Percentiles rank a stretch among this genome's conserved stretches.
Evolutionary conservation across 805 yeast genomes (phyloP).

Genomic region (Cyberlindnera petersonii): DNA sequence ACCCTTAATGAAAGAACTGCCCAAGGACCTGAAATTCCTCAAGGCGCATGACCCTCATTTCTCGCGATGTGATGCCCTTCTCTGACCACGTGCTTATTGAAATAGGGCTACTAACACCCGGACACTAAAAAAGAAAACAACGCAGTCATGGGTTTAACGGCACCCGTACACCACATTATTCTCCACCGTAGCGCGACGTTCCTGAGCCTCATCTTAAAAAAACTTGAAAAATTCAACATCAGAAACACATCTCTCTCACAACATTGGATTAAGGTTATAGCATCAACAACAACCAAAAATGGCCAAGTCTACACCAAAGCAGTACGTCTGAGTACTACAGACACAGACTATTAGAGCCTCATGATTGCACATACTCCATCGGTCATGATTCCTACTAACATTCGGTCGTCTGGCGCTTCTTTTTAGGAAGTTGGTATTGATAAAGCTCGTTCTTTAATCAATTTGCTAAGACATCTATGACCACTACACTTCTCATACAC

Average conservation of each 20-base stretch:
- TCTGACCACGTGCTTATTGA: neutral
- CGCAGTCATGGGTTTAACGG: no score
- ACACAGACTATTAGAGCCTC: no score
- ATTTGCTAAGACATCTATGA: slow-evolving; percentile 5
- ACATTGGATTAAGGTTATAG: neutral
- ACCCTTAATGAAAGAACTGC: no score
- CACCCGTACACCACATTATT: slow-evolving; percentile 8
- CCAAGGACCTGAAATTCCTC: slow-evolving; percentile 2
- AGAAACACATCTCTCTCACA: neutral
- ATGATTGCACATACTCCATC: neutral
- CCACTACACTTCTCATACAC: slow-evolving; percentile 2
- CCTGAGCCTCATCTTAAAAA: neutral
- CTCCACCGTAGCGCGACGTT: neutral
- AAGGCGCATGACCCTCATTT: neutral
- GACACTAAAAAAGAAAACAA: no score
- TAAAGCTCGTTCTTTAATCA: slow-evolving; percentile 24
- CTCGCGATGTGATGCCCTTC: neutral
- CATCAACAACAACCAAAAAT: slow-evolving; percentile 13
- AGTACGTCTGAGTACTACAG: slow-evolving; percentile 22
- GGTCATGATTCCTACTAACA: slow-evolving; percentile 6
- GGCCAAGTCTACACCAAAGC: slow-evolving; percentile 31
- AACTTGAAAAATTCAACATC: slow-evolving; percentile 11
- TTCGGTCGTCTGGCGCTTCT: slow-evolving; percentile 6
- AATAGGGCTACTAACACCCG: neutral
- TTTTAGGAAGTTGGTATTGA: slow-evolving; percentile 10